Evolutionary conservation across 345 rosid species (phyloP).

Genomic region (Populus deltoides): DNA sequence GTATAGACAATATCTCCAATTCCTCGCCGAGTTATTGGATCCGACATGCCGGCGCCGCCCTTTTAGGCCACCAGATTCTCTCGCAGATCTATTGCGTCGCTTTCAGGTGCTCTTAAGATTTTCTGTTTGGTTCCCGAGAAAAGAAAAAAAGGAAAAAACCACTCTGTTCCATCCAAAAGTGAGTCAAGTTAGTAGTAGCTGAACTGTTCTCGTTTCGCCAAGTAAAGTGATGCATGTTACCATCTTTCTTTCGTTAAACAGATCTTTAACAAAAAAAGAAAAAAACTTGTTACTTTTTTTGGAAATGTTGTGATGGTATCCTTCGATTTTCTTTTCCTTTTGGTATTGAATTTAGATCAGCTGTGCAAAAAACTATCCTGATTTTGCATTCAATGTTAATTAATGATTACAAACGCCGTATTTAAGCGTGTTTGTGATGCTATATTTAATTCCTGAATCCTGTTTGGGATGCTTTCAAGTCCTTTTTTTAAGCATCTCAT

Average conservation of each 20-base stretch:
- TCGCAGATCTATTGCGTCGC: conserved; percentile 34
- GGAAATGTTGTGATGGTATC: background rate
- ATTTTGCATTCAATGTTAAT: background rate
- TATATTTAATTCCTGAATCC: background rate
- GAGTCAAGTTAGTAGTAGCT: background rate
- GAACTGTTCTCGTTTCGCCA: background rate
- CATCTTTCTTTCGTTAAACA: background rate
- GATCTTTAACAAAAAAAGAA: background rate
- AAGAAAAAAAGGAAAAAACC: background rate
- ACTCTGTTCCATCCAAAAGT: background rate
- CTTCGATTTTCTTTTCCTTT: background rate
- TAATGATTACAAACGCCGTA: background rate
- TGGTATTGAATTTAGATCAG: conserved; percentile 2
- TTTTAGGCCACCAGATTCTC: conserved; percentile 19
- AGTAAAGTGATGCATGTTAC: background rate
- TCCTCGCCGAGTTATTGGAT: conserved; percentile 39
- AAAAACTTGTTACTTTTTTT: background rate
- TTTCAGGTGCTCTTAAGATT: conserved; percentile 27
- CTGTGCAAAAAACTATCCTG: background rate
- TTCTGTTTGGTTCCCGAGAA: conserved; percentile 34
- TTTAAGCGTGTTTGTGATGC: background rate
- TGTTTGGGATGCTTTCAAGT: background rate
- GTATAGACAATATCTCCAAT: conserved; percentile 13
- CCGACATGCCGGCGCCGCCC: conserved; percentile 47
- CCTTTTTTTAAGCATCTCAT: background rate